These are phyloP conservation scores for Dioszegia hungarica DNA, from an alignment of 768 basidiomycete species.

Conservation along the genomic window DNA sequence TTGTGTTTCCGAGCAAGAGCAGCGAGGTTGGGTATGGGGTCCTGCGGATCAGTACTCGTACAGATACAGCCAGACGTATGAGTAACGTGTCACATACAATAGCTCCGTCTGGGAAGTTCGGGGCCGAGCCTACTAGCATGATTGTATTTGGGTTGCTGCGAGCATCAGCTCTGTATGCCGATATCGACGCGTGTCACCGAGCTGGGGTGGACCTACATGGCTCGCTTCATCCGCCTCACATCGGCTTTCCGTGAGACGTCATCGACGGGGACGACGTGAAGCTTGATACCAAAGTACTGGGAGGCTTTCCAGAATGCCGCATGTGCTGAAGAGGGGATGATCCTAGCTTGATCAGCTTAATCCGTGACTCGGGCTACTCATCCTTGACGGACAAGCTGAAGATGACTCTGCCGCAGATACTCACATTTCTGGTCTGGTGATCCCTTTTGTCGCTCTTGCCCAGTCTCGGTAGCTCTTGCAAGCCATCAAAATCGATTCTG, in stretches of 20 bases:
- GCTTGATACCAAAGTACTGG: slow-evolving; percentile 80
- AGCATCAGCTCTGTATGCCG: too few relatives aligned
- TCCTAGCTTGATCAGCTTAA: slow-evolving; percentile 52
- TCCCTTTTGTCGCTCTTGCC: slow-evolving; percentile 77
- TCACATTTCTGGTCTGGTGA: slow-evolving; percentile 88
- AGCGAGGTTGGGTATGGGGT: slow-evolving; percentile 75
- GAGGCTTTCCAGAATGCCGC: slow-evolving; percentile 94
- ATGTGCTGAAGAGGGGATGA: slow-evolving; percentile 78
- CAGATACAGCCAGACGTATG: too few relatives aligned
- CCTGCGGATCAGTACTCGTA: slow-evolving; percentile 51
- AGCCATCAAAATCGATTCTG: slow-evolving; percentile 93
- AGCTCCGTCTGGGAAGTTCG: slow-evolving; percentile 52
- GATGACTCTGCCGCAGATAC: slow-evolving; percentile 28
- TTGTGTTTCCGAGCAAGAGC: slow-evolving; percentile 67
- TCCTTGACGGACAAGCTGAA: neutral
- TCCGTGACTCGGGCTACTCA: neutral
- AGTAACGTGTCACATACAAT: too few relatives aligned
- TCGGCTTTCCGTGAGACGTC: slow-evolving; percentile 70
- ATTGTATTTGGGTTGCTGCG: slow-evolving; percentile 80
- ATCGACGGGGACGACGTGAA: slow-evolving; percentile 80
- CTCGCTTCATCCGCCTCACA: slow-evolving; percentile 69
- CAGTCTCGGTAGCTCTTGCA: slow-evolving; percentile 91
- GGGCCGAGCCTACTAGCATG: slow-evolving; percentile 80
- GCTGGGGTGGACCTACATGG: slow-evolving; percentile 63
- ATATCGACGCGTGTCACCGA: neutral